Percentiles rank a stretch among this genome's conserved stretches.
These are phyloP conservation scores for Dacryopinax spathularia DNA, from an alignment of 768 basidiomycete genomes.

Conservation along the genomic window DNA sequence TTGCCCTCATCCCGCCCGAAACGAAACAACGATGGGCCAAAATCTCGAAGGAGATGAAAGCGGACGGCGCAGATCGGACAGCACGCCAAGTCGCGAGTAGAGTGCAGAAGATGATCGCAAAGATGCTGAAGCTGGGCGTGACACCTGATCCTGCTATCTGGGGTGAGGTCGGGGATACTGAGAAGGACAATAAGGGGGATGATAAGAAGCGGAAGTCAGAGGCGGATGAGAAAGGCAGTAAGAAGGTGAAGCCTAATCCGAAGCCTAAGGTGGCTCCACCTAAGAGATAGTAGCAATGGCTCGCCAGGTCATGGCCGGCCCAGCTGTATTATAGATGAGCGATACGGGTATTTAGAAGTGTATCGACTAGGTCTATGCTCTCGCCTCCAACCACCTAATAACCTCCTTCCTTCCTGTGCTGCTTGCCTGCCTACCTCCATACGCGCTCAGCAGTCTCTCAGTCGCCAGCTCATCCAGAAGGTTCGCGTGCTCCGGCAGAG, in stretches of 20 bases:
- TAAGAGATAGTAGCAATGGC: background rate
- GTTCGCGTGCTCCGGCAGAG: conserved; percentile 35
- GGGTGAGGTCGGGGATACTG: conserved; percentile 16
- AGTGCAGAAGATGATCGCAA: background rate
- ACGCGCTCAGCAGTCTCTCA: conserved; percentile 50
- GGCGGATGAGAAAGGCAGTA: conserved; percentile 19
- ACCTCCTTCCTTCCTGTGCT: conserved; percentile 5
- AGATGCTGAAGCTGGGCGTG: background rate
- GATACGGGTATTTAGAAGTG: no score
- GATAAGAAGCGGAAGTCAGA: conserved; percentile 14
- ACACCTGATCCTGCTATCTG: conserved; percentile 11
- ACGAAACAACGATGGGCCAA: background rate
- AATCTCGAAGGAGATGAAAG: background rate
- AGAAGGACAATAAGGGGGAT: conserved; percentile 15
- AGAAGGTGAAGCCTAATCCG: background rate
- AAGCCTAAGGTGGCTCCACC: background rate
- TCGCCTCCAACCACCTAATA: conserved; percentile 2
- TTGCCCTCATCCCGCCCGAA: background rate
- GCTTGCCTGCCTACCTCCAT: conserved; percentile 18
- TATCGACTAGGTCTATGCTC: background rate
- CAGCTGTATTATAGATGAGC: no score
- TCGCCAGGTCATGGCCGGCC: no score
- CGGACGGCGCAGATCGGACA: background rate
- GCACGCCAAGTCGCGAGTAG: background rate
- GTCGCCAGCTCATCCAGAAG: conserved; percentile 58